phyloP scores from a whole-genome alignment of 2,329 filamentous ascomycete genomes.

The Aspergillus sp. region DNA sequence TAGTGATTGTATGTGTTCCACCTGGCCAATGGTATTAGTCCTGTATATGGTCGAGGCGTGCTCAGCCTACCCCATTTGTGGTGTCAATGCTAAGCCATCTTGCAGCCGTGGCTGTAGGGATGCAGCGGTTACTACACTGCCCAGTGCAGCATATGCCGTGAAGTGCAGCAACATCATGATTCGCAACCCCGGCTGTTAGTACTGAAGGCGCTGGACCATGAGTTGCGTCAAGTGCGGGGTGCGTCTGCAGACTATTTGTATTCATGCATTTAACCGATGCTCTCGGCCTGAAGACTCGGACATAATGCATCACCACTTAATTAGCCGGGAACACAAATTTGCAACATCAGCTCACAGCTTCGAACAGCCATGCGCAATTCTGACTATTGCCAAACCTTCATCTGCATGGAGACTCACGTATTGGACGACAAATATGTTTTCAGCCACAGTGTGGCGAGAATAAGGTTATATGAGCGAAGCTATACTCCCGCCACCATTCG shows the following conservation, averaged over 20 bases:
- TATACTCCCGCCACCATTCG: too few species aligned
- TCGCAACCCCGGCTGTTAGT: background rate
- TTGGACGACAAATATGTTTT: too few species aligned
- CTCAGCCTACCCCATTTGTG: constrained; percentile 32
- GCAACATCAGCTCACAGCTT: too few species aligned
- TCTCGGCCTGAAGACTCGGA: background rate
- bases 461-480: too few species aligned
- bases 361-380: background rate
- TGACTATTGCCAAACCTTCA: background rate
- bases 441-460: too few species aligned
- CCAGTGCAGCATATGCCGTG: background rate
- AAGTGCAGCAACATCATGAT: background rate
- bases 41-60: background rate
- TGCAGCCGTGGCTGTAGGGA: constrained; percentile 16
- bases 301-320: background rate
- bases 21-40: constrained; percentile 25
- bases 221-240: background rate
- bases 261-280: background rate
- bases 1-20: constrained; percentile 65
- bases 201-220: background rate
- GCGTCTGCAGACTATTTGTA: constrained; percentile 1
- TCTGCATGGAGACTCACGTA: too few species aligned
- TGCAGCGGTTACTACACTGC: background rate
- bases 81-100: constrained; percentile 31
- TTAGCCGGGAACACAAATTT: background rate